Percentiles rank a stretch among this genome's conserved stretches.
phyloP scores from a whole-genome alignment of 805 yeast species.

The Sugiyamaella valdiviana region DNA sequence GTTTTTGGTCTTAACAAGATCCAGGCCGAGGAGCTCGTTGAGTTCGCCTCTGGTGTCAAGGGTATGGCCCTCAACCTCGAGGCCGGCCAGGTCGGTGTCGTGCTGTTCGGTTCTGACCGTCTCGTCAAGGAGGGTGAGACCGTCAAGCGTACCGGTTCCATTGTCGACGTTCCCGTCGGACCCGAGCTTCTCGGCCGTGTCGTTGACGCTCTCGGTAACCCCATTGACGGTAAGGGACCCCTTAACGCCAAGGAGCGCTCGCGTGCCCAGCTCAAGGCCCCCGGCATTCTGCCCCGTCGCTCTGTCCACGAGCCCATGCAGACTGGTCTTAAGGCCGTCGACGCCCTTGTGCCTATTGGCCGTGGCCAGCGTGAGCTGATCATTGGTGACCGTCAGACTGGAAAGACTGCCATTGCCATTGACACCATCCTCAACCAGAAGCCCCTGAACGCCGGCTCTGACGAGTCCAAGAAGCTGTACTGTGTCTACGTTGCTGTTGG shows the following conservation, averaged over 20 bases:
- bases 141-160: slow-evolving; percentile 99
- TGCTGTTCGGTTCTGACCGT: slow-evolving; percentile 98
- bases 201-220: slow-evolving; percentile 98
- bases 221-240: slow-evolving; percentile 99
- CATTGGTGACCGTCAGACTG: slow-evolving; percentile 99
- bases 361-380: slow-evolving; percentile 99
- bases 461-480: slow-evolving; percentile 96
- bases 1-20: slow-evolving; percentile 98
- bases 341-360: slow-evolving; percentile 98
- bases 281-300: slow-evolving; percentile 99
- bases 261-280: slow-evolving; percentile 99
- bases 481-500: slow-evolving; percentile 99
- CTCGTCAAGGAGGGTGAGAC: slow-evolving; percentile 98
- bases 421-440: slow-evolving; percentile 98
- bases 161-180: slow-evolving; percentile 99
- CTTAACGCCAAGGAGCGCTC: slow-evolving; percentile 74
- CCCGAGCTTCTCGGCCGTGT: slow-evolving; percentile 98
- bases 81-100: slow-evolving; percentile 99
- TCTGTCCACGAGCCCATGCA: slow-evolving; percentile 99
- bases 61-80: slow-evolving; percentile 99
- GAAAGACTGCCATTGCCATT: slow-evolving; percentile 98
- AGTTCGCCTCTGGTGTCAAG: slow-evolving; percentile 98
- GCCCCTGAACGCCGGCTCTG: slow-evolving; percentile 94
- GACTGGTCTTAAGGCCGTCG: slow-evolving; percentile 99
- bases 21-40: slow-evolving; percentile 99